Conservation (phyloP, 2,329 filamentous ascomycete genomes). For the Sporothrix mexicana region DNA sequence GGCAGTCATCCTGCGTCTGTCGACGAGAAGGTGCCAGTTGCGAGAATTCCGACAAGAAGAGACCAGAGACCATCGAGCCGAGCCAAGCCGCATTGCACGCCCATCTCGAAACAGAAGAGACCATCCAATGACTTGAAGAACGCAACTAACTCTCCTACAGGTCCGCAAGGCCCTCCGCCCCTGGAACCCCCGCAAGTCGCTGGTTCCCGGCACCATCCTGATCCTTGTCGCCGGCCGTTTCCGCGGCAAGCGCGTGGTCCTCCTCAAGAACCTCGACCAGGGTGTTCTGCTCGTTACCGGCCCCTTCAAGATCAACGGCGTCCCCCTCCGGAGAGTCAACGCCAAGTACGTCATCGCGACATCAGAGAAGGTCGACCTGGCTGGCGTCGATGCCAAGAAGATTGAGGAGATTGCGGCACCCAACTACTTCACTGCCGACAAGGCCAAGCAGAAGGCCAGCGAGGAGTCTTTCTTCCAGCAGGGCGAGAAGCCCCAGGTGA, state of each 20-base stretch:
- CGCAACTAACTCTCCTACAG: constrained; percentile 58
- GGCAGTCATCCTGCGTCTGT: too few relatives aligned
- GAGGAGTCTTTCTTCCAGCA: constrained; percentile 99
- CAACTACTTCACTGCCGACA: constrained; percentile 97
- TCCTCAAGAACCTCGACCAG: constrained; percentile 96
- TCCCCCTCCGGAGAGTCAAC: constrained; percentile 94
- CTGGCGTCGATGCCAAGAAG: constrained; percentile 88
- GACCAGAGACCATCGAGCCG: neutral
- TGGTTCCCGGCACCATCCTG: constrained; percentile 93
- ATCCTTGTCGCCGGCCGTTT: constrained; percentile 99
- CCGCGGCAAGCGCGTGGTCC: constrained; percentile 99
- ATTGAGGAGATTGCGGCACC: constrained; percentile 74
- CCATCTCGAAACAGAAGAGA: neutral
- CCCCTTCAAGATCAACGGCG: constrained; percentile 99
- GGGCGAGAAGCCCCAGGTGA: constrained; percentile 95
- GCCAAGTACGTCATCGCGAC: constrained; percentile 93
- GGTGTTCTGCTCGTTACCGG: constrained; percentile 98
- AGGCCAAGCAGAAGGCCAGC: constrained; percentile 86
- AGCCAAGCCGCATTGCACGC: too few relatives aligned
- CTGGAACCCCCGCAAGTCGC: constrained; percentile 84
- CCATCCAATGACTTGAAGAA: neutral
- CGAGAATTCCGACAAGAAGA: neutral
- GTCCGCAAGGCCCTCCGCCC: constrained; percentile 92
- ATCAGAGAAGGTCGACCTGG: constrained; percentile 82
- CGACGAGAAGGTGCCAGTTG: too few relatives aligned